phyloP scores from a whole-genome alignment of 768 basidiomycete genomes.

The Lactarius hengduanensis region DNA sequence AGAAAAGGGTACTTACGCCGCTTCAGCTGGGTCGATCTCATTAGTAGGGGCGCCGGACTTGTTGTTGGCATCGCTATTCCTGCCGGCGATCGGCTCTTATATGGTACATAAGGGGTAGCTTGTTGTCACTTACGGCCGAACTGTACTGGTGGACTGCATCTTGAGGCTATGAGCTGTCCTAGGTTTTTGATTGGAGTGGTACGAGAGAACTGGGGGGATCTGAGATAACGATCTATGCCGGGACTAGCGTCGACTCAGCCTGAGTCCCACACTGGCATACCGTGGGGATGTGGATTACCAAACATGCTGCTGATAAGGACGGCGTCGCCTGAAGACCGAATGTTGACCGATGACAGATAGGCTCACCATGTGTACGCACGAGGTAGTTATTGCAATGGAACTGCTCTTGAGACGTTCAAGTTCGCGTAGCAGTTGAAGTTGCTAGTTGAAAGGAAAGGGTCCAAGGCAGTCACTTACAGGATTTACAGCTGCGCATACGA shows the following conservation, averaged over 20 bases:
- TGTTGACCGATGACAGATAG: not conserved
- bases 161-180: not conserved
- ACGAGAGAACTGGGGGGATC: not conserved
- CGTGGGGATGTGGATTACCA: not conserved
- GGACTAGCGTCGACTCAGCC: not conserved
- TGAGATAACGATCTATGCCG: not conserved
- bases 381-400: not conserved
- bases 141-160: not conserved
- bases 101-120: not conserved
- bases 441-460: not conserved
- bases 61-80: not conserved
- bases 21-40: not conserved
- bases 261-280: not conserved
- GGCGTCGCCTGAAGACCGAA: not conserved
- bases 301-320: not conserved
- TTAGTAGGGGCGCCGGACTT: not conserved
- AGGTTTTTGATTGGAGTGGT: not conserved
- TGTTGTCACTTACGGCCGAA: not conserved
- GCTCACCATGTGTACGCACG: not conserved
- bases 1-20: not conserved
- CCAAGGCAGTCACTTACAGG: not conserved
- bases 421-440: too few species aligned
- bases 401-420: not conserved
- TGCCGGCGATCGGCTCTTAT: not conserved
- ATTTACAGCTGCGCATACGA: not conserved